These are phyloP conservation scores for Candida parachauliodes DNA, from an alignment of 805 yeast species.

Conservation along the genomic window DNA sequence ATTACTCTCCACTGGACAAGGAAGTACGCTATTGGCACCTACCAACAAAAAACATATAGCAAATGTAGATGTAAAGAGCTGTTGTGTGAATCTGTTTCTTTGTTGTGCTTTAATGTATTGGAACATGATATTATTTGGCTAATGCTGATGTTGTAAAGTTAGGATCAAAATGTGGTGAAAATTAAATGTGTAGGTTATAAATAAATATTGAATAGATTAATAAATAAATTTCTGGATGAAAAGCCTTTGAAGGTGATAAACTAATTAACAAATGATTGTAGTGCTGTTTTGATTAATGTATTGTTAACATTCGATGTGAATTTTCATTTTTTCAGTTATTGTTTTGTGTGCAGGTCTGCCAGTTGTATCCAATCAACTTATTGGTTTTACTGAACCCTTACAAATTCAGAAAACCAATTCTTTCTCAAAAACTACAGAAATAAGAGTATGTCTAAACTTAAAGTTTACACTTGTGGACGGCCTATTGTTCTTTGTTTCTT, in stretches of 20 bases:
- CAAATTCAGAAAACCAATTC: too few relatives aligned
- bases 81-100: constrained; percentile 54
- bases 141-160: background rate
- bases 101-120: constrained; percentile 49
- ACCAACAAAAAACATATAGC: constrained; percentile 58
- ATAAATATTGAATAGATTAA: too few relatives aligned
- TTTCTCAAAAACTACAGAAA: too few relatives aligned
- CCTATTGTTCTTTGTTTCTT: too few relatives aligned
- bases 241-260: too few relatives aligned
- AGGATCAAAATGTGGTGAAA: background rate
- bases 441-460: too few relatives aligned
- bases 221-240: too few relatives aligned
- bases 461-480: too few relatives aligned
- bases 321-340: background rate
- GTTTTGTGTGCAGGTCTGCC: constrained; percentile 1
- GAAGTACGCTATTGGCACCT: constrained; percentile 52
- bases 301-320: constrained; percentile 1
- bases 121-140: constrained; percentile 41
- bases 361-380: constrained; percentile 1
- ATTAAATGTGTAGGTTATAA: too few relatives aligned
- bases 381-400: background rate
- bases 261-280: too few relatives aligned
- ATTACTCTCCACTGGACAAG: constrained; percentile 42
- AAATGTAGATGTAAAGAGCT: constrained; percentile 70
- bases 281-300: background rate